Percentiles rank a stretch among this genome's conserved stretches.
phyloP scores from a whole-genome alignment of 371 early-diverging fungal species.

The Mucor mucedo region DNA sequence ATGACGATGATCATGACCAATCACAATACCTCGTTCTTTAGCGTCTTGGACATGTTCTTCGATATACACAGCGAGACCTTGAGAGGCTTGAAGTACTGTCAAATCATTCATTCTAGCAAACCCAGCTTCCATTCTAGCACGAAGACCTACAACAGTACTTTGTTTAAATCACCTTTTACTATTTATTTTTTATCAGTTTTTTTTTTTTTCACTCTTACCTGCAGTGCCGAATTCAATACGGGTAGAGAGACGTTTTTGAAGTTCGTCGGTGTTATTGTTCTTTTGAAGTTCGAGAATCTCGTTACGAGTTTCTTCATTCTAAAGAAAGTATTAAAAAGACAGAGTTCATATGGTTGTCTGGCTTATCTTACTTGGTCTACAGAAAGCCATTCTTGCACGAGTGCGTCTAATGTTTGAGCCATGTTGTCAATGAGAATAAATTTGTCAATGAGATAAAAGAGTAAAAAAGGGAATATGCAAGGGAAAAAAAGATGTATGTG shows the following conservation, averaged over 20 bases:
- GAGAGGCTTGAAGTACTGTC: conserved; percentile 91
- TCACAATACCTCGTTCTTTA: conserved; percentile 79
- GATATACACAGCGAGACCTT: conserved; percentile 71
- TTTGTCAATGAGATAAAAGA: too few relatives aligned
- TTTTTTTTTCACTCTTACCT: conserved; percentile 43
- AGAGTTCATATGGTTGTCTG: not conserved
- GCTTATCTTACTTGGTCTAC: conserved; percentile 66
- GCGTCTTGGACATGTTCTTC: conserved; percentile 60
- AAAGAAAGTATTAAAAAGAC: not conserved
- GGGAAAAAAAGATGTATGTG: too few relatives aligned
- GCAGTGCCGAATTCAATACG: conserved; percentile 93
- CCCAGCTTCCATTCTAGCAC: conserved; percentile 96
- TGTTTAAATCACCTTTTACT: not conserved
- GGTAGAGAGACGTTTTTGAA: conserved; percentile 70
- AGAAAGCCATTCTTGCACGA: conserved; percentile 69
- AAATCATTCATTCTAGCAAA: conserved; percentile 94
- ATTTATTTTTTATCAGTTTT: not conserved
- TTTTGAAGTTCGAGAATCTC: conserved; percentile 64
- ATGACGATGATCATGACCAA: conserved; percentile 95
- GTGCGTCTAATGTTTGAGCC: conserved; percentile 29
- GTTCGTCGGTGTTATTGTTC: conserved; percentile 56
- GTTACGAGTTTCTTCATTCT: conserved; percentile 74
- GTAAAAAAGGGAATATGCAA: too few relatives aligned
- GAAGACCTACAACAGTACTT: conserved; percentile 62
- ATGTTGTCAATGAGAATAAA: not conserved